A percentile compares a stretch with the other conserved stretches of the same genome.
Conservation (phyloP, 2,329 filamentous ascomycete species). For the Neofusicoccum laricinum region DNA sequence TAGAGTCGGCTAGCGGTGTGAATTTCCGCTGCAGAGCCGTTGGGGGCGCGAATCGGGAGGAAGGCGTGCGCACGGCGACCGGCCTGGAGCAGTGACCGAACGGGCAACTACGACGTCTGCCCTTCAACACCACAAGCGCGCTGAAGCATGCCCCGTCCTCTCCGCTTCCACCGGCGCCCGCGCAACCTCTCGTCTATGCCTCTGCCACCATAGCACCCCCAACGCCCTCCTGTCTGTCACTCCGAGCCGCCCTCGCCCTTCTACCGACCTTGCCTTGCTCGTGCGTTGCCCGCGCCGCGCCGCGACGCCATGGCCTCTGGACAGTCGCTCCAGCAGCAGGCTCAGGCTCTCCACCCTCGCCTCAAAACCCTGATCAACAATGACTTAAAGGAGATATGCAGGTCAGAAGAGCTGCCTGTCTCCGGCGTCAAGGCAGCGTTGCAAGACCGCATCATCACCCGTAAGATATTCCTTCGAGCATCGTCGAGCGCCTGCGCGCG, state of each 20-base stretch:
- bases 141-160: conserved; percentile 13
- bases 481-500: conserved; percentile 19
- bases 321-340: conserved; percentile 40
- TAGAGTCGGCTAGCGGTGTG: not conserved
- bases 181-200: conserved; percentile 16
- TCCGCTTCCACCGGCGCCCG: conserved; percentile 3
- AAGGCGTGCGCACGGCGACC: not conserved
- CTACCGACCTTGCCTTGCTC: not conserved
- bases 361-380: conserved; percentile 58
- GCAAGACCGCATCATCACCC: conserved; percentile 71
- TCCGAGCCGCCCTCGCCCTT: not conserved
- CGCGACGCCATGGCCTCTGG: conserved; percentile 30
- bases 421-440: conserved; percentile 83
- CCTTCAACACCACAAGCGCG: conserved; percentile 15
- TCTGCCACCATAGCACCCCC: conserved; percentile 1
- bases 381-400: conserved; percentile 74
- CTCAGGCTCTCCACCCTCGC: conserved; percentile 40
- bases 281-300: conserved; percentile 8
- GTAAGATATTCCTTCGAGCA: conserved; percentile 54
- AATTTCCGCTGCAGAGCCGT: not conserved
- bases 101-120: conserved; percentile 14
- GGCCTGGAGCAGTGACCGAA: conserved; percentile 13
- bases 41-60: not conserved
- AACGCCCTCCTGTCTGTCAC: not conserved
- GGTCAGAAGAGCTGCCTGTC: conserved; percentile 69